Base-by-base conservation (phyloP, 495 filamentous ascomycete genomes). In the Penicillium crystallinum region DNA sequence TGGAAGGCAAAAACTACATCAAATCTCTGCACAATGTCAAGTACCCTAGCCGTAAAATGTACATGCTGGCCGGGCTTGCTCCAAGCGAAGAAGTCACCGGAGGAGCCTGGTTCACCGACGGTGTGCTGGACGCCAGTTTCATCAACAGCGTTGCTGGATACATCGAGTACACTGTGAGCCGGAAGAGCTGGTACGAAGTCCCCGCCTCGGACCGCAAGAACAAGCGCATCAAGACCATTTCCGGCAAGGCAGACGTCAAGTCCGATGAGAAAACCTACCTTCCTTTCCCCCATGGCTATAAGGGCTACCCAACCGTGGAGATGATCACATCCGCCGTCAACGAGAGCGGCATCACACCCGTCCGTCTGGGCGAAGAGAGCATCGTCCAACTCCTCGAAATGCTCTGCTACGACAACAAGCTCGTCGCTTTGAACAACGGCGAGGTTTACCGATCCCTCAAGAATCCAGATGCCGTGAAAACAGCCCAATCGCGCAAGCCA, bases 51-150 rank as follows among this genome's bases (percentile, higher is more conserved):
- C 77, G 81, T 43, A 85, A 83, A 64, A 83, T 81, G 61, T 87
- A 84, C 71, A 84, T 87, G 75, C 69, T 86, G 41, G 69, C 72
- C 44, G 77, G 79, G 48, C 72, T 95, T 21, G 77, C 80, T 12
- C 92, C 95, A 2, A 86, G 84, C 33, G 91, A 96, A 31, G 86
- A 93, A 40, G 84, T 91, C 17, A 95, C 90, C 0, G 95, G 93
- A 35, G 93, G 95, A 5, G 85, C 89, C 15, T 98, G 91, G 88
- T 97, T 90, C 59, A 91, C 87, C 18, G 88, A 96, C 44, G 87
- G 86, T 7, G 86, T 87, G 34, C 78, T 97, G 3, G 93, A 98
- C 64, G 81, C 85, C 33, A 85, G 86, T 40, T 91, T 98, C 64
- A 90, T 97, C 61, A 80, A 85, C 19, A 77, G 73, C 29, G 74